phyloP scores from a whole-genome alignment of 192 early-diverging fungal genomes.

The Spizellomyces sp. region DNA sequence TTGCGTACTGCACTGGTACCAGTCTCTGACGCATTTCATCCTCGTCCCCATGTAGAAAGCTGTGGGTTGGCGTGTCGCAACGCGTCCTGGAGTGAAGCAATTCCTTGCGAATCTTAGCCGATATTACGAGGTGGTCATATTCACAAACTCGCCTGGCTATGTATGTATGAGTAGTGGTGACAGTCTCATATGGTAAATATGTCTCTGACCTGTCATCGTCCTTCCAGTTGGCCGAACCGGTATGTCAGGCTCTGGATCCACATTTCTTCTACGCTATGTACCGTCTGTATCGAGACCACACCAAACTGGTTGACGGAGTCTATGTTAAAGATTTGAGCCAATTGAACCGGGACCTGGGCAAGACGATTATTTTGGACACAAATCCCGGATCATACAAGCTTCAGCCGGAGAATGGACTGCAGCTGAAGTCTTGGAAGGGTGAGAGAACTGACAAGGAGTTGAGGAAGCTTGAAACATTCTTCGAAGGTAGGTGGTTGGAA shows the following conservation, averaged over 20 bases:
- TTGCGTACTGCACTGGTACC: not conserved
- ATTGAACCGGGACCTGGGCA: conserved; percentile 91
- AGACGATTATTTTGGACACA: conserved; percentile 92
- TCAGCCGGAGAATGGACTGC: conserved; percentile 91
- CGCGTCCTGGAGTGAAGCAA: conserved; percentile 94
- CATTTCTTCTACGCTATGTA: conserved; percentile 80
- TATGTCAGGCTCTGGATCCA: conserved; percentile 89
- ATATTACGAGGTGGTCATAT: conserved; percentile 95
- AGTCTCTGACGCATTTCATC: not conserved
- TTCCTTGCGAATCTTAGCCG: conserved; percentile 88
- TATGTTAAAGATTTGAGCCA: conserved; percentile 79
- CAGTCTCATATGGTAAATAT: not conserved
- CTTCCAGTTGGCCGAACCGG: conserved; percentile 75
- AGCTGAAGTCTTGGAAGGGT: conserved; percentile 85
- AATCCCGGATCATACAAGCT: conserved; percentile 79
- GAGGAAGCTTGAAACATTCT: conserved; percentile 82
- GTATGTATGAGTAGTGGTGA: conserved; percentile 46
- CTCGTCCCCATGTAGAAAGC: conserved; percentile 64
- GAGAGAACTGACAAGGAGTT: conserved; percentile 80
- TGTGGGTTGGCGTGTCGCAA: conserved; percentile 95
- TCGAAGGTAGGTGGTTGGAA: conserved; percentile 71
- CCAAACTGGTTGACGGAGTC: conserved; percentile 83
- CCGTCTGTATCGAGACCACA: conserved; percentile 90
- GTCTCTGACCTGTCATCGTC: not conserved
- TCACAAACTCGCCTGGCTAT: conserved; percentile 84